phyloP scores from a whole-genome alignment of 2,329 filamentous ascomycete genomes.

The Zasmidium cellare region DNA sequence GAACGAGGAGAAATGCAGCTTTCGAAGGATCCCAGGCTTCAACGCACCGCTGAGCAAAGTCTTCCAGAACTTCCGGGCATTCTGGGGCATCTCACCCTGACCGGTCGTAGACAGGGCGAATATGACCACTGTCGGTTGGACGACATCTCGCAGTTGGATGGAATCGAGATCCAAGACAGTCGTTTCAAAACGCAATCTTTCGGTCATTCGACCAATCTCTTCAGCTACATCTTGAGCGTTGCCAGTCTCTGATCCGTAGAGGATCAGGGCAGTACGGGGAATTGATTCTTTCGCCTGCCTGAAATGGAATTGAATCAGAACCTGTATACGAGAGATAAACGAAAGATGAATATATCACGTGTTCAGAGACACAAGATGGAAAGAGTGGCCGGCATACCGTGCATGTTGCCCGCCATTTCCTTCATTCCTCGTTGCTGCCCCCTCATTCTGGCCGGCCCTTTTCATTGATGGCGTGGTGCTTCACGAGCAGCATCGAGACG shows the following conservation, averaged over 20 bases:
- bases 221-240: constrained; percentile 90
- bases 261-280: constrained; percentile 62
- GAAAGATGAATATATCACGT: background rate
- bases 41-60: constrained; percentile 78
- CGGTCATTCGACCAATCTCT: constrained; percentile 72
- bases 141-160: constrained; percentile 59
- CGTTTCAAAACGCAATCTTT: constrained; percentile 77
- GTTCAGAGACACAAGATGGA: background rate
- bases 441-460: constrained; percentile 18
- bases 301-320: background rate
- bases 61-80: constrained; percentile 81
- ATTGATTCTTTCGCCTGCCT: background rate
- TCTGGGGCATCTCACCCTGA: constrained; percentile 88
- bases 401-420: constrained; percentile 11
- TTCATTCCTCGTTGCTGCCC: constrained; percentile 7
- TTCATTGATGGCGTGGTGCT: constrained; percentile 18
- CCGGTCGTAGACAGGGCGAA: constrained; percentile 90
- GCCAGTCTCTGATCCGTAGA: constrained; percentile 94
- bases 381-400: constrained; percentile 6
- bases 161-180: constrained; percentile 75
- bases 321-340: background rate
- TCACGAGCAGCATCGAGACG: background rate
- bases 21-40: constrained; percentile 65
- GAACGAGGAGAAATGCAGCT: constrained; percentile 78
- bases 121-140: constrained; percentile 60